Base-by-base conservation (phyloP, 2,329 filamentous ascomycete species). In the Lojkania enalia region DNA sequence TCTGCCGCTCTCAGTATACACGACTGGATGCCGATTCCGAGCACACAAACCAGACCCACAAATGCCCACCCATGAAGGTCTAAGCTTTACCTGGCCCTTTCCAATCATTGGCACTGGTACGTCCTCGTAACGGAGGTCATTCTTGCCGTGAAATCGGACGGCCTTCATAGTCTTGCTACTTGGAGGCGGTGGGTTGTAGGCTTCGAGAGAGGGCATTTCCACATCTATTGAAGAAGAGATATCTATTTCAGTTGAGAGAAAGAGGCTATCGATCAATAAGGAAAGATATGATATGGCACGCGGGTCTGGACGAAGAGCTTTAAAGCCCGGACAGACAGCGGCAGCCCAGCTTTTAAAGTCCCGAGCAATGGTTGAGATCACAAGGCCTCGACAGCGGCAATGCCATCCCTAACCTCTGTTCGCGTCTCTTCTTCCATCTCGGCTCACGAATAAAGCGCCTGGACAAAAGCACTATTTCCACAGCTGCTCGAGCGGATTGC, bases 61-160 rank as follows among this genome's bases (percentile, higher is more conserved):
- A 32, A 74, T 74, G 18, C 71, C 71, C 16, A 71, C 66, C 64
- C 66, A 74, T 3, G 69, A 63, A 20, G 71, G 71, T 38, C 62
- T 65, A 16, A 74, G 49, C 55, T 74, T 75, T 27, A 75, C 72
- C 42, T 73, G 69, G 2, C 70, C 72, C 41, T 66, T 58, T 25
- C 63, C 64, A 20, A 71, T 58, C 44, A 63, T 51, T 12, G 72
- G 73, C 16, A 73, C 55, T 14, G 71, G 66, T 33, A 76, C 69
- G 19, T 71, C 52, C 36, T 76, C 74, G 31, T 71, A 68, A 33
- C 73, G 57, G 48, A 76, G 56, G 42, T 76, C 73, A 33, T 64
- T 57, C 46, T 74, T 60, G 14, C 74, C 74, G 51, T 76, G 67
- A 55, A 73, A 76, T 2, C 73, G 69, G 6, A 76, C 60, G n/a